These are phyloP conservation scores for Penicillium digitatum DNA, from an alignment of 2,329 filamentous ascomycete genomes.

Conservation along the genomic window DNA sequence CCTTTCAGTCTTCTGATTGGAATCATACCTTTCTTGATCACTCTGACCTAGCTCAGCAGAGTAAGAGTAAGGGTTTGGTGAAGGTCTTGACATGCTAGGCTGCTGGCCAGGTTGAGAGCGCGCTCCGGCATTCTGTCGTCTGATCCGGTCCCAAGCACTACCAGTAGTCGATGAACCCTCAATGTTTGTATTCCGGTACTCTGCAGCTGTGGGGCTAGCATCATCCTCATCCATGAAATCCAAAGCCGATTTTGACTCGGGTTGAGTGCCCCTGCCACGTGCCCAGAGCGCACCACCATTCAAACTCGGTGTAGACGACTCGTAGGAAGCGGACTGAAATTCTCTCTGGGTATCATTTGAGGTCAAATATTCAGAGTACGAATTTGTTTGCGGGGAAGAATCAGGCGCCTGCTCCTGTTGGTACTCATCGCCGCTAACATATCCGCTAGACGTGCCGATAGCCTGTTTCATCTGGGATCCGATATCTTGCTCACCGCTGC, in stretches of 20 bases:
- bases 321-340: neutral
- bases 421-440: neutral
- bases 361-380: conserved; percentile 5
- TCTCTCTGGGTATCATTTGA: neutral
- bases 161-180: conserved; percentile 14
- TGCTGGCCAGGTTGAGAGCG: conserved; percentile 1
- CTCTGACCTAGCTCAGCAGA: neutral
- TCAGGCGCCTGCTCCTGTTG: conserved; percentile 3
- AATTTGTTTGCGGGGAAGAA: neutral
- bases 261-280: conserved; percentile 3
- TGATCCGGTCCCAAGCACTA: conserved; percentile 40
- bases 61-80: neutral
- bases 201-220: conserved; percentile 35
- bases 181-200: conserved; percentile 26
- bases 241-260: conserved; percentile 7
- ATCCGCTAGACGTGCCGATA: neutral
- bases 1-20: conserved; percentile 27
- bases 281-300: conserved; percentile 2
- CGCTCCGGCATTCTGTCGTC: conserved; percentile 25
- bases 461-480: conserved; percentile 1
- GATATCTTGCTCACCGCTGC: conserved; percentile 3
- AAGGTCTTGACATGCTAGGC: neutral
- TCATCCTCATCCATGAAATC: conserved; percentile 39
- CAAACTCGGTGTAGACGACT: neutral
- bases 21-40: conserved; percentile 16